Evolutionary conservation across 495 filamentous ascomycete genomes (phyloP).

Genomic region (Tetracladium marchalianum): DNA sequence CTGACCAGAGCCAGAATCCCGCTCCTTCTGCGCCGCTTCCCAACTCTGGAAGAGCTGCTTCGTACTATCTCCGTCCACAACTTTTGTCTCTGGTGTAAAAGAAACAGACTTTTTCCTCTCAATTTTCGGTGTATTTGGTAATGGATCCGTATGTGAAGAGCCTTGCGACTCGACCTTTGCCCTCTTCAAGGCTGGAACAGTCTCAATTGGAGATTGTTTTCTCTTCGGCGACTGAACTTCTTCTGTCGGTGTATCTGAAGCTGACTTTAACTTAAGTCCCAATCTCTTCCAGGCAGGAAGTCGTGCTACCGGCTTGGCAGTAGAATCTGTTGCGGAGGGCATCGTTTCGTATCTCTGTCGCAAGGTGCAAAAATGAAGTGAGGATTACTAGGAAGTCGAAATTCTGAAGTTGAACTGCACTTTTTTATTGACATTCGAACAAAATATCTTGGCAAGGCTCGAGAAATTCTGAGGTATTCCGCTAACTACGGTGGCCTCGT

Average conservation of each 20-base stretch:
- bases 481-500: too few relatives aligned
- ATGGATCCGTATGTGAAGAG: conserved; percentile 1
- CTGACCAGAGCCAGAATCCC: conserved; percentile 16
- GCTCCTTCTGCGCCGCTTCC: conserved; percentile 26
- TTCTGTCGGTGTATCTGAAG: conserved; percentile 25
- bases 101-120: conserved; percentile 59
- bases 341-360: background rate
- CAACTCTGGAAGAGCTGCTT: conserved; percentile 35
- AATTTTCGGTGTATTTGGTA: conserved; percentile 13
- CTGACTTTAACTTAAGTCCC: conserved; percentile 63
- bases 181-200: conserved; percentile 19
- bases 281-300: conserved; percentile 71
- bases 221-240: conserved; percentile 17
- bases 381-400: background rate
- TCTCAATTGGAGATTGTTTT: conserved; percentile 8
- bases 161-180: conserved; percentile 4
- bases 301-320: conserved; percentile 24
- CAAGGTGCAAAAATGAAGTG: background rate
- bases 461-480: too few relatives aligned
- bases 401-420: too few relatives aligned
- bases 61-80: conserved; percentile 41
- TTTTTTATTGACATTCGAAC: background rate
- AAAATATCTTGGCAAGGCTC: too few relatives aligned
- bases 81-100: conserved; percentile 64
- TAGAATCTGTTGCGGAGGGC: conserved; percentile 10